A percentile compares a stretch with the other conserved stretches of the same genome.
Evolutionary conservation across 495 filamentous ascomycete genomes (phyloP).

Genomic region (Podospora pseudoanserina): DNA sequence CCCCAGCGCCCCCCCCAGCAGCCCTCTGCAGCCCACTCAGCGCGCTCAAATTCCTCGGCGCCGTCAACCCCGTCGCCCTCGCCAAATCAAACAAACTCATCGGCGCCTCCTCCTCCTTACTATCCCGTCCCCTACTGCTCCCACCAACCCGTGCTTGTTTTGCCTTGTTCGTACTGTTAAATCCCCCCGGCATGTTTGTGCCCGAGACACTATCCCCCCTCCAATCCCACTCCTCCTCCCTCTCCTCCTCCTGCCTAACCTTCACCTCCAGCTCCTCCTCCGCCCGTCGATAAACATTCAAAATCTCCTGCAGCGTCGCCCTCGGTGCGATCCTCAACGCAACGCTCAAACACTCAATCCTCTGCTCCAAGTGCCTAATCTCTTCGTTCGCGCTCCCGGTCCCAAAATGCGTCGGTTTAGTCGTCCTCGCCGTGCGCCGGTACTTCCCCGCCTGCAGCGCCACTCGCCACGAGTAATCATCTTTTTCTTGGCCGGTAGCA

Average conservation of each 20-base stretch:
- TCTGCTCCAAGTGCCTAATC: constrained; percentile 69
- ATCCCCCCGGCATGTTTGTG: constrained; percentile 58
- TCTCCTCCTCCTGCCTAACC: constrained; percentile 65
- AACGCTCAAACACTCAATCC: constrained; percentile 85
- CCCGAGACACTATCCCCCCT: constrained; percentile 50
- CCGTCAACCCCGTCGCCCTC: constrained; percentile 69
- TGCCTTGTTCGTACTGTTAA: constrained; percentile 35
- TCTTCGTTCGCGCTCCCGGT: constrained; percentile 51
- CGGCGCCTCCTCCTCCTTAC: constrained; percentile 67
- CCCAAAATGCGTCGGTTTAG: constrained; percentile 50
- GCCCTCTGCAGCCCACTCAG: constrained; percentile 43
- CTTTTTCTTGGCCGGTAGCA: constrained; percentile 34
- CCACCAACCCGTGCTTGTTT: constrained; percentile 9
- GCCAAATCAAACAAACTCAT: constrained; percentile 95
- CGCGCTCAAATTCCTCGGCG: constrained; percentile 52
- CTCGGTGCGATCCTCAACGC: constrained; percentile 79
- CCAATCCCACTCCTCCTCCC: constrained; percentile 69
- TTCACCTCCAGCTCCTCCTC: constrained; percentile 78
- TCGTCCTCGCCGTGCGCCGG: constrained; percentile 48
- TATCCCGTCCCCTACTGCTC: constrained; percentile 19
- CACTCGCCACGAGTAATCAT: constrained; percentile 89
- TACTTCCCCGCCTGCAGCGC: constrained; percentile 85
- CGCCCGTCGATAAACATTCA: constrained; percentile 77
- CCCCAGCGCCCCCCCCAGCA: constrained; percentile 9
- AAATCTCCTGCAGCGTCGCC: constrained; percentile 74